Percentiles rank a stretch among this genome's conserved stretches.
phyloP scores from a whole-genome alignment of 345 rosid genomes.

The Combretum micranthum region DNA sequence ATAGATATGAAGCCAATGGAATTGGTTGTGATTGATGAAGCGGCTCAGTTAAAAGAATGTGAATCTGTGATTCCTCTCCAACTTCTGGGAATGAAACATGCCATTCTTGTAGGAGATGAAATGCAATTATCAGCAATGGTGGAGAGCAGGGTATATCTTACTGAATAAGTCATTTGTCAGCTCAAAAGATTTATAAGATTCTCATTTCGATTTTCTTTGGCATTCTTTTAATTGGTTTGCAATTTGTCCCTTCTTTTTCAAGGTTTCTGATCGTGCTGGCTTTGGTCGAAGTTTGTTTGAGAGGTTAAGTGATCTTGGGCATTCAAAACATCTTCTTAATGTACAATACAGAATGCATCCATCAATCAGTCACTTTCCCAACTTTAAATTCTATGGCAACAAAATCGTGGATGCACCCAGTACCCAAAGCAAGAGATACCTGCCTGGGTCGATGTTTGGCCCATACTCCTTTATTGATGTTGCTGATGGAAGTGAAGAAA shows the following conservation, averaged over 20 bases:
- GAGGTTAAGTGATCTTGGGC: too few species aligned
- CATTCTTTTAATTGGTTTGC: background rate
- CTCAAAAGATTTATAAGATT: too few species aligned
- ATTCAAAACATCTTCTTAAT: constrained; percentile 43
- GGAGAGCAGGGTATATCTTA: constrained; percentile 26
- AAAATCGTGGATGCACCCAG: too few species aligned
- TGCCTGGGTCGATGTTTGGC: constrained; percentile 37
- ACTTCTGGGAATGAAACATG: constrained; percentile 29
- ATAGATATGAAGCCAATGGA: constrained; percentile 21
- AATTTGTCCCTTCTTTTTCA: background rate
- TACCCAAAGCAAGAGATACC: constrained; percentile 23
- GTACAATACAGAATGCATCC: constrained; percentile 86
- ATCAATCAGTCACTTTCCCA: constrained; percentile 55
- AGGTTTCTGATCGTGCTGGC: constrained; percentile 31
- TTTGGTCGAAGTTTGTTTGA: constrained; percentile 71
- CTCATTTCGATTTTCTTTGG: background rate
- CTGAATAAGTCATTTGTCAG: too few species aligned
- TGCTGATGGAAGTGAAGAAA: constrained; percentile 30
- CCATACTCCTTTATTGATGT: constrained; percentile 47
- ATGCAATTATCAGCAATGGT: too few species aligned
- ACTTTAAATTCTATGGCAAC: constrained; percentile 32
- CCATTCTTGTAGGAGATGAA: too few species aligned
- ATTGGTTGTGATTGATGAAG: constrained; percentile 52
- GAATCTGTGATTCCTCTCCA: constrained; percentile 50
- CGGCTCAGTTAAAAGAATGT: constrained; percentile 54